Evolutionary conservation across 192 early-diverging fungal genomes (phyloP), one percentile per base, ranked within the genome.

Genomic region (Linnemannia zychae): DNA sequence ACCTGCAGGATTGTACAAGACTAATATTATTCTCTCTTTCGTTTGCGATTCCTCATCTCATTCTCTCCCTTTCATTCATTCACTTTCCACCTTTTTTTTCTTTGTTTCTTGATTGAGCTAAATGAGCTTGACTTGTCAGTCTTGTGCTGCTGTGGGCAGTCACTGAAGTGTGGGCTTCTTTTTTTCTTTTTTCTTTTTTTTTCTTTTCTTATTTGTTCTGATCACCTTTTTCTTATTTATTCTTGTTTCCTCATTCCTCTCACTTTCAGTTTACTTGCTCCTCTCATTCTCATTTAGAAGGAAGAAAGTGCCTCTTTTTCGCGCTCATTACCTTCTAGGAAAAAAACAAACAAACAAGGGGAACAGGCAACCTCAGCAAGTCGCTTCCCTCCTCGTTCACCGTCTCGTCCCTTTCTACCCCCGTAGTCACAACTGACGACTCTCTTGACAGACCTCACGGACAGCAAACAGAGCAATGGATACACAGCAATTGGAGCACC

Each of bases 161-260:
- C 31, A 74, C 47, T 53, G 33, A 74, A 24, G 11, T 17, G 47
- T 22, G 18, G 2, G 33, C 18, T 13, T 7, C 46, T 67, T 18
- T n/a, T 15, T 46, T 65, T 0, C 7, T 33, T 67, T 48, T 12
- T 48, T 65, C 16, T 22, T 67, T 66, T 66, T 52, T 71, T 4
- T 52, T 50, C 67, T 50, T 57, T 74, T 22, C 67, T 69, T 53
- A n/a, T n/a, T n/a, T n/a, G n/a, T n/a, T n/a, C n/a, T n/a, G n/a
- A n/a, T n/a, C n/a, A n/a, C n/a, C n/a, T n/a, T n/a, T 72, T 37
- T 67, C 65, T 38, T 66, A 38, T 73, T 52, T 66, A 36, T 72
- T 48, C n/a, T 67, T 72, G 18, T 34, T 34, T 34, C 24, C 36
- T 28, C 40, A 22, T 76, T 67, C 28, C 22, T 38, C 31, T 65